Conservation (phyloP, 306 rosid genomes). For the Chamaecrista fasciculata region DNA sequence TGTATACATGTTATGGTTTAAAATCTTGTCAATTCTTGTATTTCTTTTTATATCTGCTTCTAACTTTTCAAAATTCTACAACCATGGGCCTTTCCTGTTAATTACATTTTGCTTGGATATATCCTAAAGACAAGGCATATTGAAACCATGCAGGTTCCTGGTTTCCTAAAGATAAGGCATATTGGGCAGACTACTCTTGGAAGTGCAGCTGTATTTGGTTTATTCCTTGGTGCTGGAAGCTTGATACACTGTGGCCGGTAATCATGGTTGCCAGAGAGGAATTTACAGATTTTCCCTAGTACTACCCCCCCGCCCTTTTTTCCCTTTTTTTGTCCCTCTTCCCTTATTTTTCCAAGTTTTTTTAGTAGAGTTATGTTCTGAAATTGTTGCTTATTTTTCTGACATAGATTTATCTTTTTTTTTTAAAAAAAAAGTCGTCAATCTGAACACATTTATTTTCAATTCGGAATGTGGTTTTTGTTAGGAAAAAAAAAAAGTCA, state of each 20-base stretch:
- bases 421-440: background rate
- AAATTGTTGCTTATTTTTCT: background rate
- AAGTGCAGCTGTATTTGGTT: slow-evolving; percentile 50
- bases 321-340: background rate
- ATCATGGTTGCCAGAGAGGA: slow-evolving; percentile 10
- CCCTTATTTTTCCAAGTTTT: background rate
- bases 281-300: background rate
- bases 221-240: slow-evolving; percentile 55
- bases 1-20: background rate
- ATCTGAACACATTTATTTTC: no score
- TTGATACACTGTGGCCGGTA: slow-evolving; percentile 42
- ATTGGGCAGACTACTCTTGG: slow-evolving; percentile 48
- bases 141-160: slow-evolving; percentile 46
- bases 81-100: background rate
- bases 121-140: slow-evolving; percentile 45
- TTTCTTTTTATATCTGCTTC: background rate
- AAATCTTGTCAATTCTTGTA: background rate
- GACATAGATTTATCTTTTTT: background rate
- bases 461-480: no score
- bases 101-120: background rate
- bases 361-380: background rate
- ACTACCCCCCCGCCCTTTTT: background rate
- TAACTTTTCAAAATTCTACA: slow-evolving; percentile 13
- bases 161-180: slow-evolving; percentile 48
- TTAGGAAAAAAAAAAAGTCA: no score